Base-by-base conservation (phyloP, 2,329 filamentous ascomycete genomes). In the Venturia effusa region DNA sequence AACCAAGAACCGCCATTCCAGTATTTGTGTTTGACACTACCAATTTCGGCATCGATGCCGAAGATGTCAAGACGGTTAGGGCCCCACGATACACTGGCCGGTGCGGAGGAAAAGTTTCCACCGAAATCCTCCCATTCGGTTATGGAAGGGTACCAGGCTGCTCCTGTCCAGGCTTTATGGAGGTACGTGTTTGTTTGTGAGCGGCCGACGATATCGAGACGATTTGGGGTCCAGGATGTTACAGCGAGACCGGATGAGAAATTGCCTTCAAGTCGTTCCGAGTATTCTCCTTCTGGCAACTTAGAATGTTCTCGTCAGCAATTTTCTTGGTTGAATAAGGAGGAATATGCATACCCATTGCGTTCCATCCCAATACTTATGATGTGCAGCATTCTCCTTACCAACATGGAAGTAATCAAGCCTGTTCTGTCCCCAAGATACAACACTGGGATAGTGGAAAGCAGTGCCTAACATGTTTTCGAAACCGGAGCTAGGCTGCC, bases 351-450 rank as follows among this genome's bases (percentile, higher is more conserved):
- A 13, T 32, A 57, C 54, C 59, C 59, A 61, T 7, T 32, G 30
- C 19, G 54, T 32, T 1, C 59, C 59, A 27, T 62, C 61, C 61
- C 61, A 62, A 15, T 19, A 37, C 37, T 62, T 62, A 41, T 62
- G 61, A 32, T 37, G 27, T 17, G 39, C 45, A 6, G 40, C 30
- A 4, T 41, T n/a, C 24, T 61, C 59, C n/a, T 41, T 43, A 32
- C 34, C 59, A 11, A 71, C 66, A 7, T 69, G 71, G 48, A 67
- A 67, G 24, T 66, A 43, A 41, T 67, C 66, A 11, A 67, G 39
- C 17, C 66, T 63, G n/a, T 43, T 43, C 24, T 32, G 59, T 2
- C 59, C 32, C 65, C 66, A 66, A 1, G 65, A 66, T 17, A 66
- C 65, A n/a, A 57, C 62, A 7, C 61, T 59, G 17, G 66, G 66